A percentile compares a stretch with the other conserved stretches of the same genome.
Conservation (phyloP, 441 rosid species). For the Breynia disticha region DNA sequence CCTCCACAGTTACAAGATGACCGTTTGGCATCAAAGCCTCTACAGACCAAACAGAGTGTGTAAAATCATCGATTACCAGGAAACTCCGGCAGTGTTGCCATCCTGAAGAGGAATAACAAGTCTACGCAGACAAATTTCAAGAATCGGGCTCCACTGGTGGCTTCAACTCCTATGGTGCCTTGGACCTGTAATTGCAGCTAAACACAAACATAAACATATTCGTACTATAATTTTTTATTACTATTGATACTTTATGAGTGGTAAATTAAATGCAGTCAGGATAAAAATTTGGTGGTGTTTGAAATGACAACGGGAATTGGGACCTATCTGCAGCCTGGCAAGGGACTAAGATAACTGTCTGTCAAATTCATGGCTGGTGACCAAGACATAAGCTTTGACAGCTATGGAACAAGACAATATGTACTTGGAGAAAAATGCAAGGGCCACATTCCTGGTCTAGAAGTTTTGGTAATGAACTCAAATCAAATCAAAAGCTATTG, state of each 20-base stretch:
- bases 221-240: background rate
- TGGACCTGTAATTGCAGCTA: slow-evolving; percentile 39
- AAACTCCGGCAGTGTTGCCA: too few species aligned
- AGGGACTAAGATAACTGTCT: too few species aligned
- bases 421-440: too few species aligned
- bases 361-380: slow-evolving; percentile 32
- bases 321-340: slow-evolving; percentile 32
- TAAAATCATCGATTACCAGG: too few species aligned
- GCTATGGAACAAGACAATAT: slow-evolving; percentile 9
- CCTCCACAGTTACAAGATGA: too few species aligned
- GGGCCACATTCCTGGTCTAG: slow-evolving; percentile 28
- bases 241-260: too few species aligned
- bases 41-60: too few species aligned
- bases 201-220: background rate
- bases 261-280: too few species aligned
- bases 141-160: slow-evolving; percentile 61
- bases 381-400: slow-evolving; percentile 28
- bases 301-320: slow-evolving; percentile 30
- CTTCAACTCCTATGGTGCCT: slow-evolving; percentile 57
- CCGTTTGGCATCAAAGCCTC: too few species aligned
- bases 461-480: too few species aligned
- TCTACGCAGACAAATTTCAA: slow-evolving; percentile 57
- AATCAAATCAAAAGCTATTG: too few species aligned
- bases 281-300: too few species aligned
- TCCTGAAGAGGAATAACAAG: slow-evolving; percentile 54